Evolutionary conservation across 768 basidiomycete genomes (phyloP).

Genomic region (Leccinum barrowsii): DNA sequence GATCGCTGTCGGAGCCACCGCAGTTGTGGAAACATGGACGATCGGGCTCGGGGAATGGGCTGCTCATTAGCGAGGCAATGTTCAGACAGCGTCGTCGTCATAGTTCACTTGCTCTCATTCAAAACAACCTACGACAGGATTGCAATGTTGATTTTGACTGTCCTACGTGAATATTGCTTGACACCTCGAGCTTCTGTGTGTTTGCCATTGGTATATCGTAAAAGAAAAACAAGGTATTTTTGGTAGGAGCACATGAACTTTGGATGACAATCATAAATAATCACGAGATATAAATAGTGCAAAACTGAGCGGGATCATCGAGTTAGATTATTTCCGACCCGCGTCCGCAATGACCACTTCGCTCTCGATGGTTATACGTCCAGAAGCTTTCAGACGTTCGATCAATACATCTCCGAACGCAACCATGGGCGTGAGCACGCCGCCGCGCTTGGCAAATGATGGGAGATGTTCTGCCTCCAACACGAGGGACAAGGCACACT

Average conservation of each 20-base stretch:
- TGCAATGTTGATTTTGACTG: not conserved
- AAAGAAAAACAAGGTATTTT: not conserved
- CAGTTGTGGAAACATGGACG: conserved; percentile 1
- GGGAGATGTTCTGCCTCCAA: conserved; percentile 56
- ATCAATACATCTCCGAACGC: conserved; percentile 79
- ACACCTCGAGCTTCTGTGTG: not conserved
- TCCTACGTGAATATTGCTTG: not conserved
- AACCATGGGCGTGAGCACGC: conserved; percentile 78
- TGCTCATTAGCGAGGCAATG: conserved; percentile 2
- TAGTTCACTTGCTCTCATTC: not conserved
- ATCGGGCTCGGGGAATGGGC: conserved; percentile 1
- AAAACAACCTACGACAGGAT: not conserved
- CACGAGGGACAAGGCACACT: conserved; percentile 71
- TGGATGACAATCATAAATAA: not conserved
- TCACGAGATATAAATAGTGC: not conserved
- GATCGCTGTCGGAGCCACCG: conserved; percentile 6
- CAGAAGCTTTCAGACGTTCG: conserved; percentile 58
- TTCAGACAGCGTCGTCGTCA: not conserved
- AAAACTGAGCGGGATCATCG: not conserved
- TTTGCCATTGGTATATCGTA: not conserved
- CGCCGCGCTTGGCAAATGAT: conserved; percentile 57
- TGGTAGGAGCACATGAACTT: not conserved
- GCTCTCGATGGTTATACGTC: conserved; percentile 55
- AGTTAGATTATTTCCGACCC: conserved; percentile 4
- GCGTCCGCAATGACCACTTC: conserved; percentile 31